Evolutionary conservation across 169 alveolate species (phyloP).

Genomic region (Cryptosporidium canis): DNA sequence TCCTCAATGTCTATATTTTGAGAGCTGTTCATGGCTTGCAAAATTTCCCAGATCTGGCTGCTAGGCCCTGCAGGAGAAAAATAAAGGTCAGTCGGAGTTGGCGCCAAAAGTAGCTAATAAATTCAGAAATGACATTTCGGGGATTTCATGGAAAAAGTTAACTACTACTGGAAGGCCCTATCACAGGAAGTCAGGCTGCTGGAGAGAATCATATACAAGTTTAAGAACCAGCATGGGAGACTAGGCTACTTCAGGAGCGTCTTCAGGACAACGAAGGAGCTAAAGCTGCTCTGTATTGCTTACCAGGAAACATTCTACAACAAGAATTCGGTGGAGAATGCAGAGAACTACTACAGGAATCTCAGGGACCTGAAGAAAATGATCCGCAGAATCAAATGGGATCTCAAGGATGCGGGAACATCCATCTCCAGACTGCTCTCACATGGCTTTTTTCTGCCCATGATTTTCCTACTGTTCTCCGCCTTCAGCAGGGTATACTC

Average conservation of each 20-base stretch:
- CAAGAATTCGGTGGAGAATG: neutral
- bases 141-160: slow-evolving; percentile 7
- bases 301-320: slow-evolving; percentile 20
- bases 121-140: neutral
- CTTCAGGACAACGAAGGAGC: slow-evolving; percentile 24
- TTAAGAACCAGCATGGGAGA: slow-evolving; percentile 71
- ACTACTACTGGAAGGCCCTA: neutral
- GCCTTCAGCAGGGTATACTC: slow-evolving; percentile 31
- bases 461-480: slow-evolving; percentile 22
- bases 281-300: slow-evolving; percentile 29
- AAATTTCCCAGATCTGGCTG: neutral
- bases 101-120: neutral
- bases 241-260: slow-evolving; percentile 25
- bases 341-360: slow-evolving; percentile 15
- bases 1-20: slow-evolving; percentile 24
- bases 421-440: slow-evolving; percentile 55
- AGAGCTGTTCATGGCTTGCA: neutral
- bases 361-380: slow-evolving; percentile 23
- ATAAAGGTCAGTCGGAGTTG: neutral
- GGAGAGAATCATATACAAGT: slow-evolving; percentile 34
- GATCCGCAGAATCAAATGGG: slow-evolving; percentile 51
- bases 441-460: slow-evolving; percentile 51
- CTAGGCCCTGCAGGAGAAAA: neutral
- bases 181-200: slow-evolving; percentile 19
- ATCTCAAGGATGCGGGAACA: slow-evolving; percentile 39